A percentile compares a stretch with the other conserved stretches of the same genome.
These are phyloP conservation scores for Dioscorea cayenensis DNA, from an alignment of 116 monocot genomes.

Conservation along the genomic window DNA sequence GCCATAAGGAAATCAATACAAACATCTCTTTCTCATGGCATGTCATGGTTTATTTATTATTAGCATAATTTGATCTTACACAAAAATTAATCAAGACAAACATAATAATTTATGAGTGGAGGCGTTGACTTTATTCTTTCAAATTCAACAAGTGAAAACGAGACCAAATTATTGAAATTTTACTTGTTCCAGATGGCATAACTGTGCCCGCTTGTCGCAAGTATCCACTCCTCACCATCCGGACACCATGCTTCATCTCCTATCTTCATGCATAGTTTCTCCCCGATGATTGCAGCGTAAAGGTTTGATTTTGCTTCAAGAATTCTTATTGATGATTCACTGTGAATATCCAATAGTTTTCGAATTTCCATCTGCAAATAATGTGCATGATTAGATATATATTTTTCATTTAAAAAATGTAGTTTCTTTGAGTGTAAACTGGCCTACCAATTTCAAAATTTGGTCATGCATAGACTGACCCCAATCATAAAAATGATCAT, in stretches of 20 bases:
- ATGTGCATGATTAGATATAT: not conserved
- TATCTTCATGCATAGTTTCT: slow-evolving; percentile 74
- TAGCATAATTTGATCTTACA: too few species aligned
- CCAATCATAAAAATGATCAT: slow-evolving; percentile 77
- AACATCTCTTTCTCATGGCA: too few species aligned
- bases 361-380: slow-evolving; percentile 49
- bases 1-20: too few species aligned
- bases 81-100: too few species aligned
- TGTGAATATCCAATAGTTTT: slow-evolving; percentile 53
- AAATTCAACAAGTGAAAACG: too few species aligned
- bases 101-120: too few species aligned
- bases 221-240: slow-evolving; percentile 42
- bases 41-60: too few species aligned
- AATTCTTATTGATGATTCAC: slow-evolving; percentile 56
- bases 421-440: not conserved
- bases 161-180: not conserved
- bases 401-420: not conserved
- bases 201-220: slow-evolving; percentile 58
- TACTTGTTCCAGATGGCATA: slow-evolving; percentile 85
- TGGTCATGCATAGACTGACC: slow-evolving; percentile 54
- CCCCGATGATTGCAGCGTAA: slow-evolving; percentile 62
- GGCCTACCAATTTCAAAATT: slow-evolving; percentile 71
- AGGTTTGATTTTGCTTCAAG: slow-evolving; percentile 50
- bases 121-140: too few species aligned
- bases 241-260: slow-evolving; percentile 77